phyloP scores from a whole-genome alignment of 1,139 yeast species.

The Saccharomyces hybrid region DNA sequence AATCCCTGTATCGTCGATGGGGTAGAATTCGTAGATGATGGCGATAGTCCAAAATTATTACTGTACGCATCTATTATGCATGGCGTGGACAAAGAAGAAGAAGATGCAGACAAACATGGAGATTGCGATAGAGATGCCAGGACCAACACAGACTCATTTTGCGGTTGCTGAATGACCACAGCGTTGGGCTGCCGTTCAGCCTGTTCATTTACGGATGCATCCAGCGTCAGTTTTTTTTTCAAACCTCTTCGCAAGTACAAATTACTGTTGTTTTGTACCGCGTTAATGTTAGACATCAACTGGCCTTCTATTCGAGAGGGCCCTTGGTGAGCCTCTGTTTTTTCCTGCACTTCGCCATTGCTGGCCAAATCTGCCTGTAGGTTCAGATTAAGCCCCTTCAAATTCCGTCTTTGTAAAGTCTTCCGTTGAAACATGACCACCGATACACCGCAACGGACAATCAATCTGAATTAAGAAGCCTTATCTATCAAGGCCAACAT shows the following conservation, averaged over 20 bases:
- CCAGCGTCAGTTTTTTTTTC: slow-evolving; percentile 7
- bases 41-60: not conserved
- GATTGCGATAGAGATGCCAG: not conserved
- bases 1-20: not conserved
- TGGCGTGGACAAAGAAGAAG: not conserved
- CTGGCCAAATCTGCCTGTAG: not conserved
- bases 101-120: not conserved
- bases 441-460: not conserved
- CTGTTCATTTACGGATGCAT: not conserved
- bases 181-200: not conserved
- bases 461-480: not conserved
- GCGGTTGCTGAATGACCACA: not conserved
- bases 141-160: not conserved
- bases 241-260: slow-evolving; percentile 7
- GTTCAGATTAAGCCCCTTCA: slow-evolving; percentile 58
- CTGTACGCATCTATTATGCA: not conserved
- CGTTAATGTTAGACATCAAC: not conserved
- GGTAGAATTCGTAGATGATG: not conserved
- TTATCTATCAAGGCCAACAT: not conserved
- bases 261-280: not conserved
- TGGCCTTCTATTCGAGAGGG: slow-evolving; percentile 2
- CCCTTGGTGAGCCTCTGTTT: not conserved
- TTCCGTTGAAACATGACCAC: slow-evolving; percentile 40
- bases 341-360: not conserved
- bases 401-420: slow-evolving; percentile 62